Evolutionary conservation across 352 stramenopile genomes (phyloP), one percentile per base, ranked within the genome.

Genomic region (Phytophthora nicotianae): DNA sequence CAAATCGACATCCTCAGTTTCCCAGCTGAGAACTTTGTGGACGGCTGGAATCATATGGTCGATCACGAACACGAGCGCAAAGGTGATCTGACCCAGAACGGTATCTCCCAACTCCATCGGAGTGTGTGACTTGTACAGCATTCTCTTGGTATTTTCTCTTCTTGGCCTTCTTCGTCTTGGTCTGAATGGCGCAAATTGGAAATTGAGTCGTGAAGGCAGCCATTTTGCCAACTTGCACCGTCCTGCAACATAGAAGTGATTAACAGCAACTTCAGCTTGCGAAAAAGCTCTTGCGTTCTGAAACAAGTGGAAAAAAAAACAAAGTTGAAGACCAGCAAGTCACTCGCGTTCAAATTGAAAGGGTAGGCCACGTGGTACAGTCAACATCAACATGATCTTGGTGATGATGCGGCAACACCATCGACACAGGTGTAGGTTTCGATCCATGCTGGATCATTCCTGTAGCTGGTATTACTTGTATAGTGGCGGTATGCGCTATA

Each of bases 1-100:
- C 20, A 56, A 21, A 23, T 55, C 20, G 14, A 45, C 33, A 32
- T 42, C 27, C 13, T 43, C 29, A 1, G 50, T 50, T 11, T 86
- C 77, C 77, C 77, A 86, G 49, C 65, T 81, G 33, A 86, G 43
- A 58, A 76, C 70, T 46, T 70, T 77, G 74, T 77, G 73, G 27
- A 83, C 65, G 13, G 62, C 60, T 0, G 77, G 77, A 49, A 83
- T 70, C 47, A 78, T 66, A 58, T 81, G 68, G 40, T 81, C 77
- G 46, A 72, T 62, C 32, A 80, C 32, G 57, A 70, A 74, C 38
- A 84, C 58, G 24, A 71, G 58, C 2, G 67, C 64, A 38, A 60
- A 49, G 20, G 65, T 72, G 16, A 82, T 38, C 27, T 82, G 70
- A 9, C 70, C 70, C 16, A 85, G 58, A 35, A 69, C 21, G 54